phyloP scores from a whole-genome alignment of 2,329 filamentous ascomycete genomes.

The Dactylellina leptospora region DNA sequence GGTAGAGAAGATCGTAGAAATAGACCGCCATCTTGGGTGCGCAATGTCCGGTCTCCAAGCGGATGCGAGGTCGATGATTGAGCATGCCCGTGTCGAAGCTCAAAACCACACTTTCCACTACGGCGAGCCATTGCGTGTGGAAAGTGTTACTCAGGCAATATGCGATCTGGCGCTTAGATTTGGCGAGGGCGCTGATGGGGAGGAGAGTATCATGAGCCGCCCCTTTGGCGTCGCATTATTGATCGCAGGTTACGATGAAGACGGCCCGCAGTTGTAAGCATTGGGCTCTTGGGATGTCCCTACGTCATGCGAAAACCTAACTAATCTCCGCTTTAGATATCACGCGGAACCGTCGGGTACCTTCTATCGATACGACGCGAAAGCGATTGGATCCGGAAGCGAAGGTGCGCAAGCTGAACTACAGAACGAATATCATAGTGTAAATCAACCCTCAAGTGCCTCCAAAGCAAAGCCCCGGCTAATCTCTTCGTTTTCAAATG shows the following conservation, averaged over 20 bases:
- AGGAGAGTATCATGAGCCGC: constrained; percentile 98
- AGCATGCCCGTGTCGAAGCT: constrained; percentile 96
- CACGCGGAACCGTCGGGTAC: constrained; percentile 98
- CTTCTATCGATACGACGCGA: constrained; percentile 98
- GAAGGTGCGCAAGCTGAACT: constrained; percentile 97
- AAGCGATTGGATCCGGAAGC: constrained; percentile 96
- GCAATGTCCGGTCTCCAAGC: constrained; percentile 98
- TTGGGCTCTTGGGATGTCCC: background rate
- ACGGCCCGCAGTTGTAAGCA: constrained; percentile 84
- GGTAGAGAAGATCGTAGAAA: constrained; percentile 99
- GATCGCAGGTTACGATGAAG: constrained; percentile 96
- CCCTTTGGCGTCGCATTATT: constrained; percentile 96
- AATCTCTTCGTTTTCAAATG: no score
- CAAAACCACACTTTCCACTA: constrained; percentile 99
- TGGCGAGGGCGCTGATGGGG: constrained; percentile 94
- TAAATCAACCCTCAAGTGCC: constrained; percentile 60
- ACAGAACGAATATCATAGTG: constrained; percentile 98
- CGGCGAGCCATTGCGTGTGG: constrained; percentile 90
- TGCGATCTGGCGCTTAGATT: constrained; percentile 96
- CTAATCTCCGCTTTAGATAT: constrained; percentile 67
- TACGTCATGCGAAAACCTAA: background rate
- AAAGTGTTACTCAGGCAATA: constrained; percentile 98
- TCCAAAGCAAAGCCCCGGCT: no score
- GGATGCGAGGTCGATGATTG: constrained; percentile 95
- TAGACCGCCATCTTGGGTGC: constrained; percentile 97